These are phyloP conservation scores for Diaporthe australafricana DNA, from an alignment of 2,329 filamentous ascomycete species.

Conservation along the genomic window DNA sequence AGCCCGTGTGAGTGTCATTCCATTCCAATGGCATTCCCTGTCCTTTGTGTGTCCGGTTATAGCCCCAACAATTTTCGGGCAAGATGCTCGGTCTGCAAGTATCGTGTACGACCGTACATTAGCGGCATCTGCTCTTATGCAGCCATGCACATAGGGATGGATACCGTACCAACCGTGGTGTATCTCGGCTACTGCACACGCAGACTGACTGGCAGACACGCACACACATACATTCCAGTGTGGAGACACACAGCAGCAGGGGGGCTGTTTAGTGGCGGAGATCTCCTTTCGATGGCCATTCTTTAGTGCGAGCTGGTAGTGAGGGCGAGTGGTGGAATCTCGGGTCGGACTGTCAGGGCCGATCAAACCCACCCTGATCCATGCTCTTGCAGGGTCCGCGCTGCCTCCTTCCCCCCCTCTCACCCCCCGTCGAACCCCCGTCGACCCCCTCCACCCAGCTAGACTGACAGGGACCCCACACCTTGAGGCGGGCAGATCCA, in stretches of 20 bases:
- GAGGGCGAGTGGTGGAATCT: conserved; percentile 29
- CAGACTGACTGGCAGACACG: not conserved
- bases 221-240: not conserved
- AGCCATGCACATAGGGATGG: conserved; percentile 6
- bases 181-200: conserved; percentile 6
- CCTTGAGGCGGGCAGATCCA: conserved; percentile 12
- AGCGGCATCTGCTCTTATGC: conserved; percentile 7
- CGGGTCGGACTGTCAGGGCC: conserved; percentile 29
- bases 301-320: conserved; percentile 8
- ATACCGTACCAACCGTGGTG: not conserved
- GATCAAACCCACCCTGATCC: conserved; percentile 18
- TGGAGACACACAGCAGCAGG: conserved; percentile 24
- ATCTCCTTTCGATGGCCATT: conserved; percentile 21
- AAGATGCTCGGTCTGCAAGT: not conserved
- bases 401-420: not conserved
- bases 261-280: conserved; percentile 6
- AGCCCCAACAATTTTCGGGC: conserved; percentile 6
- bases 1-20: not conserved
- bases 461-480: conserved; percentile 11
- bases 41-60: not conserved
- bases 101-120: conserved; percentile 3
- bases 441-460: not conserved
- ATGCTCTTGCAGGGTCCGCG: conserved; percentile 7
- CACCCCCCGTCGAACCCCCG: not conserved
- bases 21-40: not conserved